Evolutionary conservation across 257 asterid species (phyloP).

Genomic region (Salvia splendens): DNA sequence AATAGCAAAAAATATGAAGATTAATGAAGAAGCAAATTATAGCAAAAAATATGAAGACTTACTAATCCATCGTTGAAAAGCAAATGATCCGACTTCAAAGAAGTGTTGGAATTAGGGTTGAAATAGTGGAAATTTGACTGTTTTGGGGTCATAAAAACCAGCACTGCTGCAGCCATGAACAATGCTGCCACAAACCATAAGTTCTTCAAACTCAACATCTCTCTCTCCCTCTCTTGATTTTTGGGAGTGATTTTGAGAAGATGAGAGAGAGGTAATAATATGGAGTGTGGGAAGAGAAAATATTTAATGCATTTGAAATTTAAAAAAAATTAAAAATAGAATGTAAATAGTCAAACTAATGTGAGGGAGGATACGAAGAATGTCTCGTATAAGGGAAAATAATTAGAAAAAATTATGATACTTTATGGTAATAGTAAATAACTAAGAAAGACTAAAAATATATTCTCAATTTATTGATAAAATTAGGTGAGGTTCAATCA

Average conservation of each 20-base stretch:
- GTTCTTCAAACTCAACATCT: conserved; percentile 3
- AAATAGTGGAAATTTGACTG: conserved; percentile 8
- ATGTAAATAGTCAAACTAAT: too few relatives aligned
- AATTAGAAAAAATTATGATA: too few relatives aligned
- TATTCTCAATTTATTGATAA: too few relatives aligned
- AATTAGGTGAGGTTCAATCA: too few relatives aligned
- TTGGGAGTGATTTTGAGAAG: neutral
- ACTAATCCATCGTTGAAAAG: conserved; percentile 22
- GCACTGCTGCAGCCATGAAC: conserved; percentile 25
- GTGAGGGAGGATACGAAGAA: too few relatives aligned
- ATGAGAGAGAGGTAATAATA: neutral
- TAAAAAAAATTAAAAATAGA: too few relatives aligned
- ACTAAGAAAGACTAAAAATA: too few relatives aligned
- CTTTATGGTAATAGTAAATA: too few relatives aligned
- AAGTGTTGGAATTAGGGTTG: neutral
- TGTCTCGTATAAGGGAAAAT: too few relatives aligned
- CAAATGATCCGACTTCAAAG: neutral
- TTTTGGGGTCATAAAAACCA: conserved; percentile 27
- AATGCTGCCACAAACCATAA: conserved; percentile 35
- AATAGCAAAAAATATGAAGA: too few relatives aligned
- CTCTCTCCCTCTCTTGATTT: neutral
- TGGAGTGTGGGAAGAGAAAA: conserved; percentile 52
- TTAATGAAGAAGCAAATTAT: too few relatives aligned
- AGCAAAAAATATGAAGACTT: too few relatives aligned
- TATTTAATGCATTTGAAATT: conserved; percentile 18